Base-by-base conservation (phyloP, 2,329 filamentous ascomycete species). In the Fusarium pilosicola region DNA sequence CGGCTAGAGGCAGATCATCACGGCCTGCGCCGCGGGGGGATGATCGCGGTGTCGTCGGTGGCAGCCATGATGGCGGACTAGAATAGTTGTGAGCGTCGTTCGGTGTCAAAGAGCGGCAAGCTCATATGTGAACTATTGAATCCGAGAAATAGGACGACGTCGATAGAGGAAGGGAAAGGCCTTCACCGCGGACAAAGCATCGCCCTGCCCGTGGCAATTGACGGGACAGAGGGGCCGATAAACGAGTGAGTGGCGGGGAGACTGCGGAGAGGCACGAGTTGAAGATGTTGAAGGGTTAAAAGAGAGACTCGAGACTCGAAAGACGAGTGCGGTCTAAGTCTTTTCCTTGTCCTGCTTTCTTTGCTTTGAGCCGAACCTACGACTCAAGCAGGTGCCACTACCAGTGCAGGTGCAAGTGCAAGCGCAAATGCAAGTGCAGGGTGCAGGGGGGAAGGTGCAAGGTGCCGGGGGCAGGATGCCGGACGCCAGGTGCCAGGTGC, bases 111-210 rank as follows among this genome's bases (percentile, higher is more conserved):
- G 73, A 76, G 71, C 75, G 68, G 64, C 62, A 63, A 67, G 71
- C 75, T 68, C 74, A 76, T 73, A 62, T 67, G 65, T 71, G 71
- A 68, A 67, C 71, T 73, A 38, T 60, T 41, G 59, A 69, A 65
- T 65, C 62, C 55, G 74, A 73, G 55, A 49, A 56, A 63, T 65
- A 57, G 24, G 64, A 62, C 54, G 66, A 70, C 34, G 66, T 67
- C 71, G 62, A 68, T 67, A 74, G 66, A 69, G 65, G 68, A 71
- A 71, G 58, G 62, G 62, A 66, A 68, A 72, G 65, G 68, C 75
- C 77, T 75, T 83, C 79, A 83, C 81, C 81, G 76, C 74, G 78
- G 80, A 79, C 74, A 76, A 79, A 82, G 71, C 81, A 83, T 83
- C 79, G 81, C 81, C 81, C 77, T 80, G 76, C 78, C 75, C 71